Base-by-base conservation (phyloP, 1,284 basidiomycete species). In the Ganoderma sinense region DNA sequence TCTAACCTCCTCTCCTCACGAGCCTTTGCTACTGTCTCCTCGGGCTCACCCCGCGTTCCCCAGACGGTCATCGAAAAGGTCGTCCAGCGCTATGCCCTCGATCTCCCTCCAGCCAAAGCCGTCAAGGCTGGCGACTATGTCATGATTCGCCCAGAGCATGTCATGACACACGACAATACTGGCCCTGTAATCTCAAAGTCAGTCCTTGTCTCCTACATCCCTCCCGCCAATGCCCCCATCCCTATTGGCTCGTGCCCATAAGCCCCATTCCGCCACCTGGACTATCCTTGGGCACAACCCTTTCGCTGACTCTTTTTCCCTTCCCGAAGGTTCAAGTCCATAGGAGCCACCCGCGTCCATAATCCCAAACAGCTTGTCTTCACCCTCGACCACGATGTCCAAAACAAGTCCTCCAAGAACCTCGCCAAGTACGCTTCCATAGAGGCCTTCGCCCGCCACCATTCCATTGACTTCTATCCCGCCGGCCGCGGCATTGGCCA, bases 401-500 rank as follows among this genome's bases (percentile, higher is more conserved):
- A 99, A 82, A 99, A 99, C 85, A 95, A 94, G 79, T 93, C 95
- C 0, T 80, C 89, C n/a, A 97, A 97, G 79, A 99, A 99, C 82
- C 84, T 99, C 31, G 86, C 91, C 29, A 99, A 99, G 82, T 99
- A 99, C 82, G 89, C 93, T 51, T 90, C 89, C 68, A 99, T 99
- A 71, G 97, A 99, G 80, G 87, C 88, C 1, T 99, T 99, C 78
- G 97, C 97, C 4, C 90, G 96, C 59, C 83, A 89, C 69, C 94
- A 99, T 75, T 88, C 87, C 13, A 86, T 99, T 75, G 96, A 99
- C 83, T 99, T 99, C 81, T 99, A 97, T 82, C 97, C 97, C 56
- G 97, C 97, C 5, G 98, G 97, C 23, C 89, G 97, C 51, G 97
- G 97, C n/a, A 99, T 99, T 71, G 97, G 97, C 0, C 97, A 98